Percentiles rank a stretch among this genome's conserved stretches.
phyloP scores from a whole-genome alignment of 495 filamentous ascomycete genomes.

The Talaromyces ruber region DNA sequence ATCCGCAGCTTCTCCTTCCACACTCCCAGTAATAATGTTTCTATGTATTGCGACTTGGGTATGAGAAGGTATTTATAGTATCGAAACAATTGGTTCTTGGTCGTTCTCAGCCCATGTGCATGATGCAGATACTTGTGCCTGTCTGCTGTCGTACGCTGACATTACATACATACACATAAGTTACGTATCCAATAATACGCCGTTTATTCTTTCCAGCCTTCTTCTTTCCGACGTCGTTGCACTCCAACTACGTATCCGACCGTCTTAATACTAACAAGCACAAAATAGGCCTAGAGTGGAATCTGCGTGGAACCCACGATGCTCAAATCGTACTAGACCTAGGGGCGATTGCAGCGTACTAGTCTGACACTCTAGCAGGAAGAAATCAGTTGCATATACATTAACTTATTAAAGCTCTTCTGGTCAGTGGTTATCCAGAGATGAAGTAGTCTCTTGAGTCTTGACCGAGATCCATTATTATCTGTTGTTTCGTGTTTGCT shows the following conservation, averaged over 20 bases:
- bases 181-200: neutral
- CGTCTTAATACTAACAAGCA: neutral
- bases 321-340: neutral
- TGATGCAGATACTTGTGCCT: neutral
- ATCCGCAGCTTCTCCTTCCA: neutral
- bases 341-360: neutral
- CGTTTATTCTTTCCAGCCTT: neutral
- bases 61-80: conserved; percentile 1
- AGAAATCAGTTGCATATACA: neutral
- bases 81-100: neutral
- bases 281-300: neutral
- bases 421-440: too few relatives aligned
- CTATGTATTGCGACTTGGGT: neutral
- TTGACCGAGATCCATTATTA: conserved; percentile 3
- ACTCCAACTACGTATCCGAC: neutral
- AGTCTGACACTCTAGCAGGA: neutral
- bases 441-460: too few relatives aligned
- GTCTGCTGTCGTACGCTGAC: neutral
- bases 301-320: conserved; percentile 2
- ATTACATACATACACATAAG: neutral
- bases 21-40: neutral
- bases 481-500: neutral
- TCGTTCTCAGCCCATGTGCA: neutral
- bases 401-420: neutral
- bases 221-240: neutral